Percentiles rank a stretch among this genome's conserved stretches.
These are phyloP conservation scores for Tetrapisispora taiwanensis DNA, from an alignment of 805 yeast genomes.

Conservation along the genomic window DNA sequence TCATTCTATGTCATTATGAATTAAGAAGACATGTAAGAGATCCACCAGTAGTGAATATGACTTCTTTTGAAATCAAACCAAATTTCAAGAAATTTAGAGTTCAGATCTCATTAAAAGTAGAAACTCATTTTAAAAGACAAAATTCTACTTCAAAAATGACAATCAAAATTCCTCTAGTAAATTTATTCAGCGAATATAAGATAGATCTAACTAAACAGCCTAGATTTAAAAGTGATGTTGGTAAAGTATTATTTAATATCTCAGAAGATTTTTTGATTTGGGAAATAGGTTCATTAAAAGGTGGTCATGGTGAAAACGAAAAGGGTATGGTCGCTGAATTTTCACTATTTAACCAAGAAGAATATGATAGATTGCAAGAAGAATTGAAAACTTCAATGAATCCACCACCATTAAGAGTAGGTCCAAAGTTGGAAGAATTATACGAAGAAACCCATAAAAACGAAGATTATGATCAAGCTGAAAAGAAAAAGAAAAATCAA, in stretches of 20 bases:
- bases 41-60: conserved; percentile 31
- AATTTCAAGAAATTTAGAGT: conserved; percentile 20
- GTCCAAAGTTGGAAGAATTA: conserved; percentile 27
- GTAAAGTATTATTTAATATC: conserved; percentile 60
- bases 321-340: conserved; percentile 47
- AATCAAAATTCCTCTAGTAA: conserved; percentile 24
- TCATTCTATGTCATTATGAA: conserved; percentile 41
- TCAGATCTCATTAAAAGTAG: conserved; percentile 16
- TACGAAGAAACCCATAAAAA: conserved; percentile 24
- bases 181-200: conserved; percentile 29
- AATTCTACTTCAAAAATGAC: conserved; percentile 27
- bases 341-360: conserved; percentile 25
- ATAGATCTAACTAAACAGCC: conserved; percentile 42
- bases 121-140: conserved; percentile 29
- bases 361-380: conserved; percentile 15
- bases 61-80: conserved; percentile 17
- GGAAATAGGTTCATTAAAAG: conserved; percentile 54
- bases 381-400: conserved; percentile 26
- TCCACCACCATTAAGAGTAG: conserved; percentile 30
- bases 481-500: conserved; percentile 11
- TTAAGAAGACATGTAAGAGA: conserved; percentile 27
- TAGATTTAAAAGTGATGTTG: conserved; percentile 60
- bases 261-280: conserved; percentile 63
- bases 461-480: conserved; percentile 1
- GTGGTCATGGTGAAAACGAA: conserved; percentile 42